Evolutionary conservation across 805 yeast genomes (phyloP).

Genomic region (Ogataea nitratoaversa): DNA sequence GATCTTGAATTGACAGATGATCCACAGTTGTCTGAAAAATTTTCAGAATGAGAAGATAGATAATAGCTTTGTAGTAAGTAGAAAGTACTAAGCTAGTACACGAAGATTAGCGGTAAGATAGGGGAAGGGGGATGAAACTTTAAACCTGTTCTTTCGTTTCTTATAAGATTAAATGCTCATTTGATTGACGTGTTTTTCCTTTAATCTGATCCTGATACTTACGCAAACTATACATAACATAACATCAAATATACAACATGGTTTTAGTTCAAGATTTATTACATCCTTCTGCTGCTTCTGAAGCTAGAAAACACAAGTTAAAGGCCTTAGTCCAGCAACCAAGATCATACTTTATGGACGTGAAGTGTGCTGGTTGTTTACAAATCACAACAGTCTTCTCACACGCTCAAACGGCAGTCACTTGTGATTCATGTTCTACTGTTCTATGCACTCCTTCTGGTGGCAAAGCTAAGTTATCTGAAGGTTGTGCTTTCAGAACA

Average conservation of each 20-base stretch:
- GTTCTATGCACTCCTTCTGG: constrained; percentile 99
- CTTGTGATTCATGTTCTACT: constrained; percentile 98
- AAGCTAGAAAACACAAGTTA: constrained; percentile 94
- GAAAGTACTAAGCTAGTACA: no score
- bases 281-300: constrained; percentile 96
- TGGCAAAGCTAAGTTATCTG: constrained; percentile 99
- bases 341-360: constrained; percentile 99
- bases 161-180: no score
- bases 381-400: constrained; percentile 99
- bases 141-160: no score
- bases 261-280: constrained; percentile 99
- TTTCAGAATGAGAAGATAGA: no score
- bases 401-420: constrained; percentile 99
- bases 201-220: no score
- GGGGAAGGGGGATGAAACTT: no score
- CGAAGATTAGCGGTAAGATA: no score
- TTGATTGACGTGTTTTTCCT: no score
- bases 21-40: no score
- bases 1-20: no score
- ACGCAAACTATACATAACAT: no score
- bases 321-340: constrained; percentile 97
- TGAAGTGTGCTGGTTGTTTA: constrained; percentile 99
- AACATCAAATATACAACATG: constrained; percentile 27
- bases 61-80: no score
- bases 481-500: constrained; percentile 99